These are phyloP conservation scores for Hirsutella minnesotensis DNA, from an alignment of 2,329 filamentous ascomycete genomes.

Conservation along the genomic window DNA sequence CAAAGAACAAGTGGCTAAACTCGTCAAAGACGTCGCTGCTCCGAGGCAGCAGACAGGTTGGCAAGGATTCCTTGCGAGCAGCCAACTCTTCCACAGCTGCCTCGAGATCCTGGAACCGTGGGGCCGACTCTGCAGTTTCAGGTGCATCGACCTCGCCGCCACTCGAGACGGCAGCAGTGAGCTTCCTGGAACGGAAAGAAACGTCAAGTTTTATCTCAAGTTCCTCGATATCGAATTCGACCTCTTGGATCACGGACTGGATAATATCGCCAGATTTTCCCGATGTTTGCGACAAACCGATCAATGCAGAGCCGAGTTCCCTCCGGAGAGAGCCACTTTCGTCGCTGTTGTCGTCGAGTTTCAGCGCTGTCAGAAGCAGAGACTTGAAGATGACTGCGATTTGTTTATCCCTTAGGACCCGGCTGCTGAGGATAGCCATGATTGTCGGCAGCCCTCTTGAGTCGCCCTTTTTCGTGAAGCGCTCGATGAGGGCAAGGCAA, in stretches of 20 bases:
- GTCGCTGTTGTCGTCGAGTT: conserved; percentile 42
- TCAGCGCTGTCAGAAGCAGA: conserved; percentile 47
- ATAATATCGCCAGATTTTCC: conserved; percentile 51
- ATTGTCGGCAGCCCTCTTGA: conserved; percentile 45
- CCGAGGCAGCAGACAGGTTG: conserved; percentile 40
- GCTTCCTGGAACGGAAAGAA: conserved; percentile 46
- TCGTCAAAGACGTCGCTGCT: conserved; percentile 43
- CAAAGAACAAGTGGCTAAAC: conserved; percentile 46
- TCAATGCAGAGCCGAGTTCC: conserved; percentile 54
- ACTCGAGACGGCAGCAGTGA: conserved; percentile 31
- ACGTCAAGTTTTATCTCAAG: conserved; percentile 66
- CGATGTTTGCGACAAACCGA: conserved; percentile 49
- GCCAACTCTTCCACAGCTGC: conserved; percentile 26
- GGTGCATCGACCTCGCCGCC: conserved; percentile 30
- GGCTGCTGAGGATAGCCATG: conserved; percentile 46
- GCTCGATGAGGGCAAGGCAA: conserved; percentile 52
- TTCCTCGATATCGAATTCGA: conserved; percentile 60
- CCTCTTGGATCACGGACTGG: conserved; percentile 51
- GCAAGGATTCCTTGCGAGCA: conserved; percentile 22
- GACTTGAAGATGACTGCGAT: conserved; percentile 53
- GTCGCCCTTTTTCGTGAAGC: conserved; percentile 48
- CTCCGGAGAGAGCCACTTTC: conserved; percentile 45
- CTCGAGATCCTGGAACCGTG: conserved; percentile 25
- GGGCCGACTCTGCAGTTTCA: conserved; percentile 11
- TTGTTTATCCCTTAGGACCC: conserved; percentile 51